Base-by-base conservation (phyloP, 116 monocot genomes). In the Iris pallida region DNA sequence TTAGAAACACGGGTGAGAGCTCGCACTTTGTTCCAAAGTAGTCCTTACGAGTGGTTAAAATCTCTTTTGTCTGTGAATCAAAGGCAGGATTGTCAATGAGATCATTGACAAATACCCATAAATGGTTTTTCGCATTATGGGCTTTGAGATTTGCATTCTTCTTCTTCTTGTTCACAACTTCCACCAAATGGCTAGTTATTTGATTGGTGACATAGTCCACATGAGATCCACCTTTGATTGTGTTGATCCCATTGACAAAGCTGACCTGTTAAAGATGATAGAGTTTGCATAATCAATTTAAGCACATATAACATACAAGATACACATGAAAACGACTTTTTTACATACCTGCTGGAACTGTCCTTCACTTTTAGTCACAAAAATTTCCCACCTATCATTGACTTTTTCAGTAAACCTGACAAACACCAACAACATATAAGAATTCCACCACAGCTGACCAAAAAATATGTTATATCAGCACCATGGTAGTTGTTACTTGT, bases 11-110 rank as follows among this genome's bases (percentile, higher is more conserved):
- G 10, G 73, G 70, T 47, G 96, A 92, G 15, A 96, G 89, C 46
- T 92, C 92, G 54, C 96, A 96, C 56, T 92, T 92, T 9, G 96
- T 82, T 16, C 96, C 96, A 75, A 96, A 96, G 69, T 92, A 87
- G 66, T 82, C 81, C 69, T 89, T 89, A 77, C 96, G 96, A 85
- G 96, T 96, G 9, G 96, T 96, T 79, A 96, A 81, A 9, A 89
- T 92, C 55, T 96, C 96, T 63, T 96, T 96, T 14, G 96, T 96
- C 61, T 96, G 96, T 49, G 96, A 96, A 70, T 96, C 96, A 73
- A 96, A 96, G 4, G 96, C 92, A 17, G 96, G 96, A 57, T 96
- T 96, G 64, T 96, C 87, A 52, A 96, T 85, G 19, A 92, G 89
- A 0, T 89, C 83, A 89, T 92, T 96, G 77, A 96, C 96, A 81